phyloP scores from a whole-genome alignment of 305 asterid genomes.

The Caryopteris hybrid region DNA sequence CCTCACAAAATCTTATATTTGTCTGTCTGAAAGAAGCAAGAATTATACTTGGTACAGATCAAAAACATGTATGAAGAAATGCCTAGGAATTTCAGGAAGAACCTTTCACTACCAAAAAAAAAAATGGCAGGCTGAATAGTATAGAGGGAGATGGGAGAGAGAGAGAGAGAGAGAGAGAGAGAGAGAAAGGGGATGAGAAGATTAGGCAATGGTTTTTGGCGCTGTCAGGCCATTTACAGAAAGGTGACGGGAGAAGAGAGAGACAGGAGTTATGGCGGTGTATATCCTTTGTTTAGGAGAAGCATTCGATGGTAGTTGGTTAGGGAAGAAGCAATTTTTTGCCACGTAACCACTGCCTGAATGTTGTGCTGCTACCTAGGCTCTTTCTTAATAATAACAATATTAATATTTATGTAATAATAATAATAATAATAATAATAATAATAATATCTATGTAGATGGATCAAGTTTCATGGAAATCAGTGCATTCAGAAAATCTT shows the following conservation, averaged over 20 bases:
- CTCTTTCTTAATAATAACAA: too few species aligned
- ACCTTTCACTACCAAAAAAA: background rate
- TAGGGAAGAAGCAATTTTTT: background rate
- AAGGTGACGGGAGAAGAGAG: conserved; percentile 54
- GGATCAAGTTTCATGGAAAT: background rate
- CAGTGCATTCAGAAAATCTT: background rate
- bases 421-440: too few species aligned
- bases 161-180: background rate
- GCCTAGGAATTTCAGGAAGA: background rate
- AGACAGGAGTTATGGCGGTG: conserved; percentile 49
- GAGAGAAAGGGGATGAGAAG: conserved; percentile 8
- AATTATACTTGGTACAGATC: background rate
- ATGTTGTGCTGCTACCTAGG: conserved; percentile 23
- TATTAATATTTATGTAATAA: too few species aligned
- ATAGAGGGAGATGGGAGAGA: background rate
- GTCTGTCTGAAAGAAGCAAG: conserved; percentile 16
- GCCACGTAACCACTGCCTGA: conserved; percentile 26
- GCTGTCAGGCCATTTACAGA: conserved; percentile 46
- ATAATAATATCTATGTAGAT: background rate
- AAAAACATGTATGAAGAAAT: background rate
- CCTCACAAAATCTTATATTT: background rate
- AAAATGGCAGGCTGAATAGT: background rate
- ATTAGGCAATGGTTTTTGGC: conserved; percentile 43
- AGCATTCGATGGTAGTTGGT: conserved; percentile 7
- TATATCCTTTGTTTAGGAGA: conserved; percentile 1